Evolutionary conservation across 257 asterid species (phyloP), one percentile per base, ranked within the genome.

Genomic region (Capsicum rhomboideum): DNA sequence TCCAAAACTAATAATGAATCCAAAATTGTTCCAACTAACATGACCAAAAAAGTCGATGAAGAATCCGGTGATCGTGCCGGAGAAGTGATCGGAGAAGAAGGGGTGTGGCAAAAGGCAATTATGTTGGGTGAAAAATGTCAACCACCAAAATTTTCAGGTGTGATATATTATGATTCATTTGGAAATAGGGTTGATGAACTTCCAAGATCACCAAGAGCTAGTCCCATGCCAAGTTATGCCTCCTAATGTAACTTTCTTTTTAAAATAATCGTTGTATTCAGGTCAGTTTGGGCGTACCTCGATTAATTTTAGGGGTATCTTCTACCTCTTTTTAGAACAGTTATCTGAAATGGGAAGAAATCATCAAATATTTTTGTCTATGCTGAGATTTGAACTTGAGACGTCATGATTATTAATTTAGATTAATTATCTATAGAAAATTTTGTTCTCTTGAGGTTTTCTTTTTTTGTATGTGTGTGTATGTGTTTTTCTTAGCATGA

Each of bases 91-190:
- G 91, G 86, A 56, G 97, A 90, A 69, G 82, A 79, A 6, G 98
- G 98, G 6, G 37, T 95, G 83, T 95, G 98, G 99, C 97, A 93
- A 78, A 95, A 95, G 88, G 91, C 92, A 17, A 95, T 94, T 18
- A 68, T 94, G 91, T 92, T 94, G 95, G 97, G 97, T 6, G 98
- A 92, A 88, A 92, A 83, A 83, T 94, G 97, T 79, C 93, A 93
- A 82, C 98, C 99, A 49, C 99, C 93, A 20, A 93, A 94, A 64
- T 95, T 95, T 86, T 90, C 97, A 0, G 98, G 97, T 55, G 97
- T 90, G 0, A 86, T 93, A 44, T 93, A 90, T 44, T 94, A 94
- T 84, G 98, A 95, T 82, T 86, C 88, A 49, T 64, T 83, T 59
- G 99, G 99, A 17, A 93, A 95, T 64, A 87, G 92, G 85, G 89